Percentiles rank a stretch among this genome's conserved stretches.
Conservation (phyloP, 2,329 filamentous ascomycete species). For the Bipolaris victoriae region DNA sequence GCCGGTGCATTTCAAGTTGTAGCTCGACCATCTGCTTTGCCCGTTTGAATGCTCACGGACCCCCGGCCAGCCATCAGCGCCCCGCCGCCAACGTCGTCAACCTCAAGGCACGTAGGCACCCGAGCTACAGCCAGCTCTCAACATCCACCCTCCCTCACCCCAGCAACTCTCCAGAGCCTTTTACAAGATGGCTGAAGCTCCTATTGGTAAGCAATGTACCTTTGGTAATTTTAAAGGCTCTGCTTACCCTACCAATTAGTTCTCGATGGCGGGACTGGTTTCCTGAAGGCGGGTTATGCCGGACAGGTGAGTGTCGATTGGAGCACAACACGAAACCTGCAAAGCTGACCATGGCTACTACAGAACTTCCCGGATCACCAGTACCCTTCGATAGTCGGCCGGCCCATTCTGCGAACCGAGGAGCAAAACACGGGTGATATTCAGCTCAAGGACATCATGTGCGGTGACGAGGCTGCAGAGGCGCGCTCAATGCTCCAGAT, state of each 20-base stretch:
- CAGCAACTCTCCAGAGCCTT: conserved; percentile 23
- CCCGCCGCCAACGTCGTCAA: conserved; percentile 41
- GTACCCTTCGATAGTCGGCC: conserved; percentile 96
- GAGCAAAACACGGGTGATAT: conserved; percentile 75
- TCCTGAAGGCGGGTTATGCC: conserved; percentile 99
- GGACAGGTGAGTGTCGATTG: conserved; percentile 66
- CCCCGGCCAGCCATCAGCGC: conserved; percentile 25
- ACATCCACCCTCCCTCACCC: conserved; percentile 14
- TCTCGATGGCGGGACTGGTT: conserved; percentile 99
- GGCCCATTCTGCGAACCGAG: conserved; percentile 95
- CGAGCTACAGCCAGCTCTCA: conserved; percentile 21
- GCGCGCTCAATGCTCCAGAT: conserved; percentile 98
- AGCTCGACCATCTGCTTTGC: conserved; percentile 20
- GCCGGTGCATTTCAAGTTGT: conserved; percentile 2
- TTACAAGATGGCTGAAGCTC: conserved; percentile 55
- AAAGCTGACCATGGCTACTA: conserved; percentile 14
- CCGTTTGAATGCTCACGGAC: conserved; percentile 29
- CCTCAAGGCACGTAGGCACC: conserved; percentile 23
- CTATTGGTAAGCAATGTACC: conserved; percentile 52
- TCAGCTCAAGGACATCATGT: conserved; percentile 98
- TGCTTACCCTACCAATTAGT: conserved; percentile 63
- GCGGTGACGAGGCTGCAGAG: conserved; percentile 94
- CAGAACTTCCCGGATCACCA: conserved; percentile 99
- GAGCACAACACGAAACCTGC: background rate
- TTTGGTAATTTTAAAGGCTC: conserved; percentile 10